phyloP scores from a whole-genome alignment of 495 filamentous ascomycete genomes.

The Podospora anserina region DNA sequence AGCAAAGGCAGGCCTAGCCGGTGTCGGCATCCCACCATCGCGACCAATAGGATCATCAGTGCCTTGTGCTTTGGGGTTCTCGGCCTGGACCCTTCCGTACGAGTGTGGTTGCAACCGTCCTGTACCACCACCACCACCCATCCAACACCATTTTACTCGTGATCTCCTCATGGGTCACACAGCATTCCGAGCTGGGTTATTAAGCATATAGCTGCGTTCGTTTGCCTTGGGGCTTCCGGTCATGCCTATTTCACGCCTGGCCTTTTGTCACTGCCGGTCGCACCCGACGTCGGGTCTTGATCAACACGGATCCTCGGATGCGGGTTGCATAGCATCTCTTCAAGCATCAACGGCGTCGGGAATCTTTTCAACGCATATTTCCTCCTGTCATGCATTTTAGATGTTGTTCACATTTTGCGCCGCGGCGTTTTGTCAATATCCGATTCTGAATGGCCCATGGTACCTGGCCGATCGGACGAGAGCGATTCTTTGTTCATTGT shows the following conservation, averaged over 20 bases:
- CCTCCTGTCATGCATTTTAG: not conserved
- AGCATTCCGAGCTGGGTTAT: not conserved
- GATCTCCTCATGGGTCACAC: not conserved
- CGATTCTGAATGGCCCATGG: not conserved
- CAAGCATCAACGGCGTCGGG: not conserved
- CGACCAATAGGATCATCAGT: no score
- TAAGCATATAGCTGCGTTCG: not conserved
- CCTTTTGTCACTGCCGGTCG: not conserved
- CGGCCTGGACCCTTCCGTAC: not conserved
- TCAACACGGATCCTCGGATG: not conserved
- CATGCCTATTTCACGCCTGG: not conserved
- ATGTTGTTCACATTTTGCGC: not conserved
- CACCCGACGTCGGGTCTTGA: not conserved
- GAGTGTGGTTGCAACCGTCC: not conserved
- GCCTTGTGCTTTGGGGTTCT: not conserved
- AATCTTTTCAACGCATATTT: not conserved
- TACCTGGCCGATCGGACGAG: not conserved
- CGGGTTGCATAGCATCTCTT: not conserved
- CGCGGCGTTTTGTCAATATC: not conserved
- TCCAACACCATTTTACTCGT: not conserved
- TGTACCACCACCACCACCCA: slow-evolving; percentile 5
- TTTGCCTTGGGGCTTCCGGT: not conserved
- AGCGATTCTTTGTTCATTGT: not conserved
- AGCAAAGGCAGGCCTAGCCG: slow-evolving; percentile 5
- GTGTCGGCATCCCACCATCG: no score